phyloP scores from a whole-genome alignment of 805 yeast genomes.

The Sugiyamaella smithiae region DNA sequence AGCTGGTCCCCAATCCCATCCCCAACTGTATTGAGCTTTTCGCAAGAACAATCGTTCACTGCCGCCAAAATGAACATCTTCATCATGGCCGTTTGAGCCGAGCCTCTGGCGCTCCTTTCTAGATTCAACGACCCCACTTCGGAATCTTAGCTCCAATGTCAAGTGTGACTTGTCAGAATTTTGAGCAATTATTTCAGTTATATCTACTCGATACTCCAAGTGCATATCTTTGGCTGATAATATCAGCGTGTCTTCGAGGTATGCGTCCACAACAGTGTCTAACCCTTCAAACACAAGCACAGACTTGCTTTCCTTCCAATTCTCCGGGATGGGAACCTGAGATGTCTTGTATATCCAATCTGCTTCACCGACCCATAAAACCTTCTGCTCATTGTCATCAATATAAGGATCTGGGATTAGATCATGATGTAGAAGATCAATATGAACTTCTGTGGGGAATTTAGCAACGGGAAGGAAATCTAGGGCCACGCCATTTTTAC shows the following conservation, averaged over 20 bases:
- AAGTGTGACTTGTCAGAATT: background rate
- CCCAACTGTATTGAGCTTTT: constrained; percentile 54
- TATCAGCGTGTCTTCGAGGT: constrained; percentile 36
- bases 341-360: constrained; percentile 44
- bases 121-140: background rate
- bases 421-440: constrained; percentile 39
- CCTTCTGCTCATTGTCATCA: constrained; percentile 41
- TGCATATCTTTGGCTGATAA: constrained; percentile 44
- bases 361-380: constrained; percentile 49
- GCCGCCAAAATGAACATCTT: constrained; percentile 8
- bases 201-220: constrained; percentile 32
- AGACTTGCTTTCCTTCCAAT: background rate
- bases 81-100: constrained; percentile 7
- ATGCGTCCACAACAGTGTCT: constrained; percentile 22
- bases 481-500: background rate
- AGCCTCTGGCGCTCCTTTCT: constrained; percentile 3
- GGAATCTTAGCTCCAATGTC: constrained; percentile 1
- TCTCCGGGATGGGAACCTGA: background rate
- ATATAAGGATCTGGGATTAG: constrained; percentile 45
- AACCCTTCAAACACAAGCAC: constrained; percentile 23
- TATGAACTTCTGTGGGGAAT: constrained; percentile 17
- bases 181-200: constrained; percentile 18
- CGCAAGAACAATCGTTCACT: constrained; percentile 30
- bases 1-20: constrained; percentile 59
- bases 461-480: constrained; percentile 11